Evolutionary conservation across 495 filamentous ascomycete species (phyloP).

Genomic region (Neurospora sp.): DNA sequence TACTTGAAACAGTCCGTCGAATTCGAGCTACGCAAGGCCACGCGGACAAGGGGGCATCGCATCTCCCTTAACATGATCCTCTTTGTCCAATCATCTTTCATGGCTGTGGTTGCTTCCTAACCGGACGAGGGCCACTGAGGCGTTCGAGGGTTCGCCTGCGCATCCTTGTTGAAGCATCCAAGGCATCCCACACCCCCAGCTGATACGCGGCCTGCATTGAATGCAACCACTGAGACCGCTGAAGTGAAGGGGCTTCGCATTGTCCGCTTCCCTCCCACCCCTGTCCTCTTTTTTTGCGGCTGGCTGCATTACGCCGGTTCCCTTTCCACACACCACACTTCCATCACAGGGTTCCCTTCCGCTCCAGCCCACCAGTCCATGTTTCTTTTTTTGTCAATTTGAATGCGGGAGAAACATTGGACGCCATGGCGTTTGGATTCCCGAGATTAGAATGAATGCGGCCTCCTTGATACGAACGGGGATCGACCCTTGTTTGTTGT

Average conservation of each 20-base stretch:
- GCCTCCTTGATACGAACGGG: neutral
- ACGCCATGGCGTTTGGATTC: neutral
- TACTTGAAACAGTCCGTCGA: neutral
- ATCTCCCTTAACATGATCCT: neutral
- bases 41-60: neutral
- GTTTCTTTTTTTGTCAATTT: neutral
- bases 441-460: neutral
- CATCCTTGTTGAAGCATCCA: neutral
- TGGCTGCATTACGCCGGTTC: neutral
- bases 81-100: neutral
- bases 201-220: neutral
- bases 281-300: neutral
- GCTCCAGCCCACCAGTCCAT: neutral
- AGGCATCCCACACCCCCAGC: neutral
- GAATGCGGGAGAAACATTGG: neutral
- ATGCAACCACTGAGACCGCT: neutral
- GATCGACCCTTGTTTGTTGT: neutral
- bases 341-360: neutral
- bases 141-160: neutral
- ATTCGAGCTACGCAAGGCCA: neutral
- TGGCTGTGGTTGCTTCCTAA: neutral
- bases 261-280: neutral
- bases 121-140: neutral
- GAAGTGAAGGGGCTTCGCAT: neutral
- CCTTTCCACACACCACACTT: neutral